Base-by-base conservation (phyloP, 2,329 filamentous ascomycete genomes). In the Aspergillus aculeatus region DNA sequence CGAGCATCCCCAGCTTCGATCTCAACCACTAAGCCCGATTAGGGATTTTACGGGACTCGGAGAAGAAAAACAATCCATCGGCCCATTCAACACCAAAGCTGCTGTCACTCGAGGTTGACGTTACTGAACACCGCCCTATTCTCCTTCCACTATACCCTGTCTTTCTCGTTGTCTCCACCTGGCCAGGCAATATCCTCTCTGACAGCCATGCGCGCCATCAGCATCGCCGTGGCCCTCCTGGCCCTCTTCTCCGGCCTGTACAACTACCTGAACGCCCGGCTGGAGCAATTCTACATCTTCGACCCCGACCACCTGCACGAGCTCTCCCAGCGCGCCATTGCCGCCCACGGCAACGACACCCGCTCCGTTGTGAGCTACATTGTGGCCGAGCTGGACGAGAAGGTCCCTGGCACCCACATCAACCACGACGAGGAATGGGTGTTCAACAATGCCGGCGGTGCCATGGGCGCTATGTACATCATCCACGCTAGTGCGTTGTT, bases 391-490 rank as follows among this genome's bases (percentile, higher is more conserved):
- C 82, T 96, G 57, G 80, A 81, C 66, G 78, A 79, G 66, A 83
- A 82, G 64, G 62, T 78, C 41, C 73, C 71, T 14, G 64, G 70
- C 16, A 70, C 72, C 29, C 68, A 91, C 75, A 71, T 94, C 71
- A 92, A 89, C 78, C 73, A 84, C 57, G 80, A 89, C 60, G 86
- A 94, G 78, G 89, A 94, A 76, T 96, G 91, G 91, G 83, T 96
- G 50, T 94, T 96, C 71, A 96, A 96, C 82, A 96, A 96, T 71
- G 91, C 91, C 54, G 92, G 92, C 55, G 92, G 92, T 64, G 91
- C 91, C 55, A 96, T 96, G 92, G 92, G 92, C 58, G 90, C 85
- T 71, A 95, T 96, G 92, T 92, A 91, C 75, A 88, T 96, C 65
- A 88, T 96, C 69, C 92, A 96, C 73, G 90, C 91, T 61, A 93